phyloP scores from a whole-genome alignment of 2,329 filamentous ascomycete genomes.

The Fusarium continuum region DNA sequence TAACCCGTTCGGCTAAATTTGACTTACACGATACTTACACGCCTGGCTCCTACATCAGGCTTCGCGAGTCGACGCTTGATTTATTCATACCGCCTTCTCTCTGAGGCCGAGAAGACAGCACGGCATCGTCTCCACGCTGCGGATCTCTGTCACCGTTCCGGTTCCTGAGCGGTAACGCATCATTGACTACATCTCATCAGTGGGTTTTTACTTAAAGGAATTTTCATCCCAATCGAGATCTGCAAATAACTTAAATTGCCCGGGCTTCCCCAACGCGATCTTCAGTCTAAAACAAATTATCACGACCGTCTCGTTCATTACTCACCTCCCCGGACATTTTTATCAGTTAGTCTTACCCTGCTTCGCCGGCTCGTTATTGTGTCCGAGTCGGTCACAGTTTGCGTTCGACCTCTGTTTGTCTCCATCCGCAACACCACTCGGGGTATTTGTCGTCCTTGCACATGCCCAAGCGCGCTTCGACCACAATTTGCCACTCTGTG shows the following conservation, averaged over 20 bases:
- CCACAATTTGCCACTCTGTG: slow-evolving; percentile 42
- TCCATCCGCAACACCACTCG: slow-evolving; percentile 30
- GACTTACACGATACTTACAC: slow-evolving; percentile 39
- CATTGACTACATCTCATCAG: slow-evolving; percentile 32
- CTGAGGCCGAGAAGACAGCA: slow-evolving; percentile 33
- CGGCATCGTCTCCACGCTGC: slow-evolving; percentile 41
- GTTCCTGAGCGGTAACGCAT: slow-evolving; percentile 43
- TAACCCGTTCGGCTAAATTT: slow-evolving; percentile 29
- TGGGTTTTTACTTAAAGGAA: slow-evolving; percentile 29
- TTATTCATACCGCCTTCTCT: slow-evolving; percentile 34
- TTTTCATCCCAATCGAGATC: slow-evolving; percentile 39
- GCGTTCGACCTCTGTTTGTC: slow-evolving; percentile 22
- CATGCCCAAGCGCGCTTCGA: slow-evolving; percentile 38
- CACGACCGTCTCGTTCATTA: slow-evolving; percentile 7
- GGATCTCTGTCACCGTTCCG: slow-evolving; percentile 35
- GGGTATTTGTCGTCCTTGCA: slow-evolving; percentile 44
- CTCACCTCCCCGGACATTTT: slow-evolving; percentile 8
- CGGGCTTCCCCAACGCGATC: slow-evolving; percentile 19
- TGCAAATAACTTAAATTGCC: slow-evolving; percentile 17
- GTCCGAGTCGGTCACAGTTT: slow-evolving; percentile 11
- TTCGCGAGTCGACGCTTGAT: slow-evolving; percentile 30
- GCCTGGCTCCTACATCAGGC: not conserved
- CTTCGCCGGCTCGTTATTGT: slow-evolving; percentile 2
- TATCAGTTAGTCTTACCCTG: slow-evolving; percentile 11
- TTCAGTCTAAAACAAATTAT: slow-evolving; percentile 27